A percentile compares a stretch with the other conserved stretches of the same genome.
Conservation (phyloP, 2,329 filamentous ascomycete species). For the Cercospora sp. region DNA sequence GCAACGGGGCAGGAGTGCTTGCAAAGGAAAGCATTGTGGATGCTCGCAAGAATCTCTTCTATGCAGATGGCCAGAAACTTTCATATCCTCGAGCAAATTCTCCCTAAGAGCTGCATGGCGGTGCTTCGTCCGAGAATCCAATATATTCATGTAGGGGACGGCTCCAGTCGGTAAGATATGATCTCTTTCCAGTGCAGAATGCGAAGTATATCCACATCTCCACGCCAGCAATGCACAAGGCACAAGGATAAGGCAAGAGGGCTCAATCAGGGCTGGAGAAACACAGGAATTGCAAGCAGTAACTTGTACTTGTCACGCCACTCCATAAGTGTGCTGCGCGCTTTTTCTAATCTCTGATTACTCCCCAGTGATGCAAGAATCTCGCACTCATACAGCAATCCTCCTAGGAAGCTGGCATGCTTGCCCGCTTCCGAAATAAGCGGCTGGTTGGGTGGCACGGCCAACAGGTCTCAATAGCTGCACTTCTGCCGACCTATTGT, state of each 20-base stretch:
- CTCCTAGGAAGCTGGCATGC: neutral
- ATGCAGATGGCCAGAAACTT: neutral
- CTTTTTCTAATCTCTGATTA: neutral
- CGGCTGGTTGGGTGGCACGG: neutral
- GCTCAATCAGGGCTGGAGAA: neutral
- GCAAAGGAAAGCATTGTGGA: neutral
- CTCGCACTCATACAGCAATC: neutral
- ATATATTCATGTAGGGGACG: neutral
- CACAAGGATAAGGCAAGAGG: neutral
- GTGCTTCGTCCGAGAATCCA: neutral
- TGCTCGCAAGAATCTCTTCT: neutral
- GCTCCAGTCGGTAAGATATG: neutral
- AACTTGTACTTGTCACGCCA: neutral
- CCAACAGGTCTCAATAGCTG: neutral
- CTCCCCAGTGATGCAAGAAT: slow-evolving; percentile 8
- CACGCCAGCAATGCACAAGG: neutral
- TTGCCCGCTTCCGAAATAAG: slow-evolving; percentile 3
- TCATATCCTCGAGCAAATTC: neutral
- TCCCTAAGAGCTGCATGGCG: neutral
- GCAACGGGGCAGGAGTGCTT: neutral
- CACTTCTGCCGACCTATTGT: neutral
- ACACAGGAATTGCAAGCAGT: neutral
- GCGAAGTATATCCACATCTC: neutral
- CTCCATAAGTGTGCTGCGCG: neutral
- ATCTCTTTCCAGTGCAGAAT: neutral